Evolutionary conservation across 768 basidiomycete species (phyloP).

Genomic region (Xerocomus spinulosus): DNA sequence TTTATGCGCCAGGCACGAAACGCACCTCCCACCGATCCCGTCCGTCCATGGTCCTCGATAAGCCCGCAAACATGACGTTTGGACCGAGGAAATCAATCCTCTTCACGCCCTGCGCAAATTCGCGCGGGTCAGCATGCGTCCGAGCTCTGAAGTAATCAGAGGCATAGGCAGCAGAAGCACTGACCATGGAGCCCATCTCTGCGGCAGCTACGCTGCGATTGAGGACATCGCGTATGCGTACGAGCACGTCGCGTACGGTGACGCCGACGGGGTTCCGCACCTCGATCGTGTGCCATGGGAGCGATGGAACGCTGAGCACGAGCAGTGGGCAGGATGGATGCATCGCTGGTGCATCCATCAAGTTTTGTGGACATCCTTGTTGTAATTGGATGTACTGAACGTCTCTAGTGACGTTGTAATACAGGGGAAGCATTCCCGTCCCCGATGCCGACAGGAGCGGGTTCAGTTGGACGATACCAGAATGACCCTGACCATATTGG

Average conservation of each 20-base stretch:
- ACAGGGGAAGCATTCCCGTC: conserved; percentile 12
- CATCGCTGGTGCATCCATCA: conserved; percentile 21
- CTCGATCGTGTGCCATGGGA: conserved; percentile 31
- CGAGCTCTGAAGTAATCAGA: conserved; percentile 29
- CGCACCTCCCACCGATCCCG: conserved; percentile 29
- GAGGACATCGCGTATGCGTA: conserved; percentile 26
- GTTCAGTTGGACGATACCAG: conserved; percentile 21
- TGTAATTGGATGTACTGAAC: conserved; percentile 20
- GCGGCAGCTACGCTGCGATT: conserved; percentile 20
- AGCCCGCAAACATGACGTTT: conserved; percentile 28
- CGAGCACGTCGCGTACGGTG: conserved; percentile 27
- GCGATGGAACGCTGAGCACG: conserved; percentile 16
- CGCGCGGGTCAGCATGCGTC: conserved; percentile 29
- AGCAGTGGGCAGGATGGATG: conserved; percentile 17
- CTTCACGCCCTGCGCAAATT: conserved; percentile 38
- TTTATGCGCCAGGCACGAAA: conserved; percentile 20
- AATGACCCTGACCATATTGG: conserved; percentile 4
- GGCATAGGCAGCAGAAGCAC: conserved; percentile 15
- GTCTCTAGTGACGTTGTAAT: conserved; percentile 26
- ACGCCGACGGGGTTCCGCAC: conserved; percentile 26
- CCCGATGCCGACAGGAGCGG: conserved; percentile 26
- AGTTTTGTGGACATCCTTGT: conserved; percentile 12
- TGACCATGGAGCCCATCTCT: conserved; percentile 26
- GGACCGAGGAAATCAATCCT: conserved; percentile 37
- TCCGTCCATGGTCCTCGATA: conserved; percentile 24